Evolutionary conservation across 805 yeast genomes (phyloP), one percentile per base, ranked within the genome.

Genomic region (Nakazawaea peltata): DNA sequence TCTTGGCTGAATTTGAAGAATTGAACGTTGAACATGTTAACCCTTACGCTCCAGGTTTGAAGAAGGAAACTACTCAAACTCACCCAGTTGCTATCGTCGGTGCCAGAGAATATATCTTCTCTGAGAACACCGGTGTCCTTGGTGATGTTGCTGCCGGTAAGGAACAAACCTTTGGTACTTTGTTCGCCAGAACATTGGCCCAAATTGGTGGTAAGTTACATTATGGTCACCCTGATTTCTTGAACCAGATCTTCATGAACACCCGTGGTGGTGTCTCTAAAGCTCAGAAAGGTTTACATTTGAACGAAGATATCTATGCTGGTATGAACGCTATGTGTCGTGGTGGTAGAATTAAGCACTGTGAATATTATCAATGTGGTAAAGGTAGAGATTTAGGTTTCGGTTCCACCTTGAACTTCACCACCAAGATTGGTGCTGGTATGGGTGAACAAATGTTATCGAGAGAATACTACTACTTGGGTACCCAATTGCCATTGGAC

Each of bases 121-220:
- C 90, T 36, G 92, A 82, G 60, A 82, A 81, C 63, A 71, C 85
- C 41, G 94, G 94, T 59, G 76, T 82, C 45, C 64, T 82, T 36
- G 94, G 92, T 65, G 94, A 82, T 63, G 81, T 82, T 53, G 94
- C 94, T 35, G 94, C 94, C 32, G 92, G 92, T 61, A 82, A 82
- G 56, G 94, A 82, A 65, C 94, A 82, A 61, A 81, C 92, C 37
- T 82, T 82, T 53, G 94, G 94, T 63, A 82, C 94, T 0, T 62
- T 82, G 47, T 82, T 81, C 50, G 84, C 92, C 10, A 72, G 94
- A 67, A 82, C 92, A 17, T 65, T 82, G 50, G 80, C 90, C 42
- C 86, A 80, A 63, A 72, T 82, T 54, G 92, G 92, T 53, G 92
- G 88, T 54, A 82, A 82, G 50, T 67, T 82, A 51, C 92, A 82